These are phyloP conservation scores for Byssothecium circinans DNA, from an alignment of 2,329 filamentous ascomycete species.

Conservation along the genomic window DNA sequence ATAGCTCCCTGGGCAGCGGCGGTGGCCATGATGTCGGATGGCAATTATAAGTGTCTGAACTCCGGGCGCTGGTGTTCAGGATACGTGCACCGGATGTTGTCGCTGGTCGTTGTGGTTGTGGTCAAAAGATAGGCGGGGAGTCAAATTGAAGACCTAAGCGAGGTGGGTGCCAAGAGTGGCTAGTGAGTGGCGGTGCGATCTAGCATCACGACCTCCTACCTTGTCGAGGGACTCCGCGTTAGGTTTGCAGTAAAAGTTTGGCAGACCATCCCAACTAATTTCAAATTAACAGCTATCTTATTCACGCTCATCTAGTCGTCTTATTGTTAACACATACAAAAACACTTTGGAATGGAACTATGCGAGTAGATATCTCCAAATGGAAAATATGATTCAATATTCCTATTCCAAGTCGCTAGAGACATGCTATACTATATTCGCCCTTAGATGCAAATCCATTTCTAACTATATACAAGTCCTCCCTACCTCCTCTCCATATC, in stretches of 20 bases:
- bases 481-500: not conserved
- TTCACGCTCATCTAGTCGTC: no score
- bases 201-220: not conserved
- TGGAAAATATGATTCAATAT: no score
- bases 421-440: no score
- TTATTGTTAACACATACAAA: no score
- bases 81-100: constrained; percentile 33
- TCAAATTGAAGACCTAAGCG: constrained; percentile 17
- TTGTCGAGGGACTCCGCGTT: no score
- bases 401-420: no score
- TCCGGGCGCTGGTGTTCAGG: constrained; percentile 37
- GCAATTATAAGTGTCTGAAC: constrained; percentile 40
- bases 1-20: constrained; percentile 47
- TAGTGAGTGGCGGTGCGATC: not conserved
- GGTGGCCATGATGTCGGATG: constrained; percentile 45
- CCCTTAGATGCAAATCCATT: not conserved
- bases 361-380: not conserved
- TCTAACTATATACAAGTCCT: not conserved
- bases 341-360: no score
- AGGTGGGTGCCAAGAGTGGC: constrained; percentile 14
- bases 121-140: constrained; percentile 13
- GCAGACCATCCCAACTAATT: no score
- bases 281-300: no score
- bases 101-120: constrained; percentile 28
- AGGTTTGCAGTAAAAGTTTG: no score